These are phyloP conservation scores for Pichia eremophila DNA, from an alignment of 805 yeast species.

Conservation along the genomic window DNA sequence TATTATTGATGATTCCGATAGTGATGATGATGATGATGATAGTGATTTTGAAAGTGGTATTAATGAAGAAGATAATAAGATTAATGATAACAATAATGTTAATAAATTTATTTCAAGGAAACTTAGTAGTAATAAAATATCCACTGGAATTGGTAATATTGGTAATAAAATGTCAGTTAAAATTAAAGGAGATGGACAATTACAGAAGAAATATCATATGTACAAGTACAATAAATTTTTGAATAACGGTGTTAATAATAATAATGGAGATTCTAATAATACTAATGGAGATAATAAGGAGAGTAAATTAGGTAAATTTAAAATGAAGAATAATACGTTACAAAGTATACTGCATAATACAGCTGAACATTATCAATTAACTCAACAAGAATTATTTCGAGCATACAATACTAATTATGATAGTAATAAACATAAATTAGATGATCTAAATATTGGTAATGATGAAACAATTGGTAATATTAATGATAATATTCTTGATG, in stretches of 20 bases:
- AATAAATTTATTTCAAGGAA: background rate
- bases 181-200: background rate
- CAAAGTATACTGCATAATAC: conserved; percentile 20
- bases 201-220: background rate
- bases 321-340: conserved; percentile 16
- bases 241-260: conserved; percentile 1
- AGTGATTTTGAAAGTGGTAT: background rate
- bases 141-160: background rate
- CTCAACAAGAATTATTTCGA: conserved; percentile 9
- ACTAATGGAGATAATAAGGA: conserved; percentile 6
- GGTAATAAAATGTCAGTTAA: background rate
- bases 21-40: conserved; percentile 11
- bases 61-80: background rate
- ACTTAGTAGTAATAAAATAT: background rate
- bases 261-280: conserved; percentile 6
- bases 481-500: background rate
- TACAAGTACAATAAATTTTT: background rate
- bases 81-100: background rate
- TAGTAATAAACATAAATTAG: background rate
- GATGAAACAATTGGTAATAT: background rate
- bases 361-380: conserved; percentile 13
- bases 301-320: conserved; percentile 17
- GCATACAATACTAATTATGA: background rate
- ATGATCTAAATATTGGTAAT: background rate
- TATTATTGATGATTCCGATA: conserved; percentile 10